Base-by-base conservation (phyloP, 768 basidiomycete species). In the Lentinula guzmanii region DNA sequence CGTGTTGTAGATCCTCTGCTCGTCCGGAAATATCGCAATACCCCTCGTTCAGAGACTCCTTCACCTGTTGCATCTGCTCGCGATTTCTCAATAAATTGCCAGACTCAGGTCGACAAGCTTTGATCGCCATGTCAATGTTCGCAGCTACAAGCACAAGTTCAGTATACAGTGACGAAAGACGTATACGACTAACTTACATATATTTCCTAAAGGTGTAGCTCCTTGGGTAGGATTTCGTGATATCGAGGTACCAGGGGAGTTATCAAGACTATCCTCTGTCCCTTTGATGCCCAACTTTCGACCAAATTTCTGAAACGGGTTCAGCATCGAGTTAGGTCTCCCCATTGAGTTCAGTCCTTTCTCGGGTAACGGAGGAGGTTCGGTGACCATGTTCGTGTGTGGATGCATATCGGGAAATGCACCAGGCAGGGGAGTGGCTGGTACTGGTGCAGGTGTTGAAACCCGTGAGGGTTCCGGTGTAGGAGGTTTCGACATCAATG, bases 11-110 rank as follows among this genome's bases (percentile, higher is more conserved):
- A 68, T 91, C 82, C 7, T 82, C 83, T 16, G 77, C 77, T 48
- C 80, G 76, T 1, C 88, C 90, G 54, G 86, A 87, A 11, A 86
- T 72, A 70, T 94, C 92, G 64, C 92, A 93, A 67, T 93, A 94
- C 2, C 89, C 87, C 63, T 91, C 89, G 63, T 90, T 78, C n/a
- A 89, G 68, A 7, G 85, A 85, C 68, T 92, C 91, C 65, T 83
- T 87, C 35, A 95, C 82, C 52, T 79, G 76, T 62, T 83, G 82
- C 87, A 92, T 88, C 45, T 84, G 77, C 68, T 87, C 78, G 51
- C 84, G 74, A 68, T 89, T 91, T 54, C 77, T 78, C 9, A 94
- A 68, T 15, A 89, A 67, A 55, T 83, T 79, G 5, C 79, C 78
- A 24, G 81, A 81, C 72, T 94, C 91, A 4, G 83, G 81, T 52